Base-by-base conservation (phyloP, 2,329 filamentous ascomycete species). In the Talaromyces atroroseus region DNA sequence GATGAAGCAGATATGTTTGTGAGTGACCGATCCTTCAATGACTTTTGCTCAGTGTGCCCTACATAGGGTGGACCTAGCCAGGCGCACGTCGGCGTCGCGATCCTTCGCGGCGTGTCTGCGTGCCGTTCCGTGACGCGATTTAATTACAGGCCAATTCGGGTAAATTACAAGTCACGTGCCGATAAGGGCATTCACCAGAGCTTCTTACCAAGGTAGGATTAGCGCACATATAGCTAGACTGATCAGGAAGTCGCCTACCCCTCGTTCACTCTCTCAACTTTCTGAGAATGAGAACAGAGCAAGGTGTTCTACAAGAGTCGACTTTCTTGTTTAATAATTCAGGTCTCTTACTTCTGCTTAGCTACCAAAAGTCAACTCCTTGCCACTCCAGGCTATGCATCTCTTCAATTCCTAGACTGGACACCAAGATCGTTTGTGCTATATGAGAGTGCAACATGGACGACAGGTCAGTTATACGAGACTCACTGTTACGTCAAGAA, bases 121-220 rank as follows among this genome's bases (percentile, higher is more conserved):
- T 58, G 50, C 40, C 51, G 45, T 24, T 34, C 45, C 49, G 49
- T n/a, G 55, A 53, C 53, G 52, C 44, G 42, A 21, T 53, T 52
- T 57, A 58, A 58, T 58, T 58, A 58, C 38, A 45, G 36, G n/a
- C 56, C 45, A 26, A 54, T 49, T 42, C 42, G 34, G 45, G 52
- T 54, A 54, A 48, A 48, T 54, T 54, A 54, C 52, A 49, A 23
- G 21, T 54, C 52, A 54, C 52, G 16, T 54, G 45, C 8, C 23
- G 34, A 49, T 54, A 49, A 40, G 29, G 29, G 12, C 14, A n/a
- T n/a, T 12, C 11, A 16, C 26, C 11, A 2, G 3, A n/a, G 26
- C 18, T 12, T 14, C 5, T 40, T 54, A 8, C 52, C 44, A 26
- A 6, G 46, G 26, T 18, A 16, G 52, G 29, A 3, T 16, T 52